Evolutionary conservation across 495 filamentous ascomycete species (phyloP).

Genomic region (Pyrenula aspistea): DNA sequence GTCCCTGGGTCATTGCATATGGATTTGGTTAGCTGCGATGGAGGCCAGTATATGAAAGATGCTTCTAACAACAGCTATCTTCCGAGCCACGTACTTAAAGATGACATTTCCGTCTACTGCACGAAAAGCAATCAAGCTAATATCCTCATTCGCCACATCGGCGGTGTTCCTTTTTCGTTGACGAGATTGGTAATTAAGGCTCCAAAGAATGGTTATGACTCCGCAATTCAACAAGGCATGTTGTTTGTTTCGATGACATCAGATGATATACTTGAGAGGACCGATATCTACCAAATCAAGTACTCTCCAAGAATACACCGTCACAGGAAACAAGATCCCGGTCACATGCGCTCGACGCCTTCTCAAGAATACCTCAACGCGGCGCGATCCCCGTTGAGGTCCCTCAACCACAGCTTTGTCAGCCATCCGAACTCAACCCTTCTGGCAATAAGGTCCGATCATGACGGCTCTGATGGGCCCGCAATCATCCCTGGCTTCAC

Average conservation of each 20-base stretch:
- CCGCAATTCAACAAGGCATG: slow-evolving; percentile 86
- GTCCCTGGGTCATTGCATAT: slow-evolving; percentile 68
- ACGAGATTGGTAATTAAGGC: slow-evolving; percentile 82
- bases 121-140: slow-evolving; percentile 76
- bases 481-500: slow-evolving; percentile 27
- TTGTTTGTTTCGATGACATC: slow-evolving; percentile 80
- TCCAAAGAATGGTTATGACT: slow-evolving; percentile 66
- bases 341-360: slow-evolving; percentile 18
- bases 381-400: slow-evolving; percentile 23
- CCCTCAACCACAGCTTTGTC: slow-evolving; percentile 14
- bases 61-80: slow-evolving; percentile 42
- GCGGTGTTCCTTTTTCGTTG: slow-evolving; percentile 64
- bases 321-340: slow-evolving; percentile 13
- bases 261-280: slow-evolving; percentile 61
- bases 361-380: slow-evolving; percentile 29
- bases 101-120: slow-evolving; percentile 79
- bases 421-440: slow-evolving; percentile 10
- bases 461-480: slow-evolving; percentile 3
- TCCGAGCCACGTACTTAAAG: slow-evolving; percentile 70
- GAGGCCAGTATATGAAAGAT: slow-evolving; percentile 58
- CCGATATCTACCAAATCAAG: slow-evolving; percentile 64
- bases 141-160: slow-evolving; percentile 68
- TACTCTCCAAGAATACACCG: slow-evolving; percentile 27
- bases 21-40: slow-evolving; percentile 83
- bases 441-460: slow-evolving; percentile 2